Evolutionary conservation across 1,139 yeast species (phyloP).

Genomic region (Eremothecium cymbalariae): DNA sequence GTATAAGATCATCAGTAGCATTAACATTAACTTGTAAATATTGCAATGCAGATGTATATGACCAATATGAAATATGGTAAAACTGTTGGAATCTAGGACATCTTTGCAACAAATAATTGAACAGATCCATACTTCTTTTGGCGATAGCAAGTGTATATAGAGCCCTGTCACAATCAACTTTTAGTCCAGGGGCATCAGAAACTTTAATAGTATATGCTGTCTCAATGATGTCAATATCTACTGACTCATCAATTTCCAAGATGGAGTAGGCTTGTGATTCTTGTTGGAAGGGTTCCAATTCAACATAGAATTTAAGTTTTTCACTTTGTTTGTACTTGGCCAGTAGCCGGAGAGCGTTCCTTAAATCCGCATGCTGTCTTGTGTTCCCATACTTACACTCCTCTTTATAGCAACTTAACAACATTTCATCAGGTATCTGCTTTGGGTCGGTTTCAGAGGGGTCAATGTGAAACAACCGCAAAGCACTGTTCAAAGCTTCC

Average conservation of each 20-base stretch:
- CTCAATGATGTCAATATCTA: slow-evolving; percentile 67
- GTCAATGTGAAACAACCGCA: slow-evolving; percentile 46
- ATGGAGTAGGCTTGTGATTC: slow-evolving; percentile 51
- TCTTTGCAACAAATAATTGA: slow-evolving; percentile 28
- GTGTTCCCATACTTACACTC: slow-evolving; percentile 32
- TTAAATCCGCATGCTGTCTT: slow-evolving; percentile 29
- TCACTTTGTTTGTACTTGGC: slow-evolving; percentile 42
- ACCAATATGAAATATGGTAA: slow-evolving; percentile 23
- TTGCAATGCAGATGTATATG: slow-evolving; percentile 36
- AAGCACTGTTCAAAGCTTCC: slow-evolving; percentile 50
- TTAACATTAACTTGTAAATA: slow-evolving; percentile 38
- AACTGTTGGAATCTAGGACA: slow-evolving; percentile 27
- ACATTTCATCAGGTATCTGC: slow-evolving; percentile 36
- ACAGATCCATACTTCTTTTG: slow-evolving; percentile 40
- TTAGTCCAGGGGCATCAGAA: slow-evolving; percentile 40
- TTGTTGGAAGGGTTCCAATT: slow-evolving; percentile 46
- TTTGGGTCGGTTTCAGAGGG: slow-evolving; percentile 19
- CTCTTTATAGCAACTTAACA: slow-evolving; percentile 42
- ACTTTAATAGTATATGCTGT: slow-evolving; percentile 61
- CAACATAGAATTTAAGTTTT: slow-evolving; percentile 39
- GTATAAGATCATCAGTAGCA: slow-evolving; percentile 49
- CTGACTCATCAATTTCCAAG: slow-evolving; percentile 53
- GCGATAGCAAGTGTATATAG: slow-evolving; percentile 51
- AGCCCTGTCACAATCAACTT: slow-evolving; percentile 37
- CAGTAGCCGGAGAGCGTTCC: slow-evolving; percentile 38